Base-by-base conservation (phyloP, 129 eudicot species). In the Kitagawia praeruptora region DNA sequence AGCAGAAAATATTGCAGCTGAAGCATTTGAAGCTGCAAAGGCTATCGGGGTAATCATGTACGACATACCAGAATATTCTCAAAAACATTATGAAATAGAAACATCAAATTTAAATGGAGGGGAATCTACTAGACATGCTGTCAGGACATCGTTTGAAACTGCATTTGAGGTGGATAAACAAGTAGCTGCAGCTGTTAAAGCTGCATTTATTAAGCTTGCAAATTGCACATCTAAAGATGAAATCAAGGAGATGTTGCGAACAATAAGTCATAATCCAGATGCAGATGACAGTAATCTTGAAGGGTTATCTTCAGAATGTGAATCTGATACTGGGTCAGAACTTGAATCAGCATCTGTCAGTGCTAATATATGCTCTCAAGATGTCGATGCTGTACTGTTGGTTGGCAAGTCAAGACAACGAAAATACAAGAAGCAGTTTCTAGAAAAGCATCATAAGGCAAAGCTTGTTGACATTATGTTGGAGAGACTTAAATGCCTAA, bases 101-200 rank as follows among this genome's bases (percentile, higher is more conserved):
- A 87, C 91, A 28, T 86, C 93, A 13, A 79, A 94, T 41, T 74
- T 53, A 73, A 88, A 83, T 39, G 92, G 87, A 45, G 87, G 81
- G 46, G 90, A 86, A 76, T 79, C 91, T 21, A 80, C 90, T 8
- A 81, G 89, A 37, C 96, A 88, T 81, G 81, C 87, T 67, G 89
- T 94, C 39, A 85, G 82, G 73, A 92, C 97, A 8, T 86, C 97
- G 34, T 92, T 95, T 64, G 97, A 90, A 80, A 90, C 96, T 53
- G 93, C 98, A 46, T 95, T 95, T 78, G 97, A 92, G 71, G 97
- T 95, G 71, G 97, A 95, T 82, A 95, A 89, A 84, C 98, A 95
- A 87, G 98, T 95, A 28, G 98, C 98, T 72, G 84, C 86, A 70
- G 98, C 96, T 27, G 92, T 95, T 31, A 95, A 95, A 86, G 82